Base-by-base conservation (phyloP, 2,329 filamentous ascomycete genomes). In the Tolypocladium paradoxum region DNA sequence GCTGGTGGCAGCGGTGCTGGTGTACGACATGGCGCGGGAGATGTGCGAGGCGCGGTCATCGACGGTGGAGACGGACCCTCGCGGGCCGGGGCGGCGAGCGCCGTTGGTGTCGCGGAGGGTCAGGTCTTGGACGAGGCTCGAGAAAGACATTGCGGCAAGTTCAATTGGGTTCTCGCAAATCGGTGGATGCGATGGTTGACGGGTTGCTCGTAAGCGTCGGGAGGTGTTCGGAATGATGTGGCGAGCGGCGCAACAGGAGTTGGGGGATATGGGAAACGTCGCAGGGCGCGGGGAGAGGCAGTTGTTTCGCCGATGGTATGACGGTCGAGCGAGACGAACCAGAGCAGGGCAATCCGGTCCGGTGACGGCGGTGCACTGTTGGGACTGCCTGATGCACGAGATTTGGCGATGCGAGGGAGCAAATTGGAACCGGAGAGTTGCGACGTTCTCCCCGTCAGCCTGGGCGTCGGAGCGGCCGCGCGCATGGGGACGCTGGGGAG, bases 1-100 rank as follows among this genome's bases (percentile, higher is more conserved):
- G 65, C 82, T 85, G 31, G 82, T 85, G 46, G 82, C 82, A 53
- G 81, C 72, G 16, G 82, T 85, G 73, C 82, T 85, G 57, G 82
- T 70, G 64, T 85, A 85, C 22, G 82, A 84, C 76, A 81, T 81
- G 63, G 81, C 79, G 52, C 79, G 74, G 24, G 82, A 85, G 59
- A 84, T 68, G 65, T 81, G 80, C 49, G 82, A 85, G 43, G 77
- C 71, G 47, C 75, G 71, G 65, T 84, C 82, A 62, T 84, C 81
- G 35, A 78, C 62, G n/a, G 77, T 81, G 36, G 79, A 81, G 49
- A 73, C 71, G 9, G 79, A 77, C 6, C 71, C 67, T 29, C 70
- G 53, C 71, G 64, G 61, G 49, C 70, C 70, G 38, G 74, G 68
- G 54, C 78, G 76, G 59, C 79, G 74, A 56, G 65, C 68, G 57